Base-by-base conservation (phyloP, 352 stramenopile genomes). In the Globisporangium ultimum region DNA sequence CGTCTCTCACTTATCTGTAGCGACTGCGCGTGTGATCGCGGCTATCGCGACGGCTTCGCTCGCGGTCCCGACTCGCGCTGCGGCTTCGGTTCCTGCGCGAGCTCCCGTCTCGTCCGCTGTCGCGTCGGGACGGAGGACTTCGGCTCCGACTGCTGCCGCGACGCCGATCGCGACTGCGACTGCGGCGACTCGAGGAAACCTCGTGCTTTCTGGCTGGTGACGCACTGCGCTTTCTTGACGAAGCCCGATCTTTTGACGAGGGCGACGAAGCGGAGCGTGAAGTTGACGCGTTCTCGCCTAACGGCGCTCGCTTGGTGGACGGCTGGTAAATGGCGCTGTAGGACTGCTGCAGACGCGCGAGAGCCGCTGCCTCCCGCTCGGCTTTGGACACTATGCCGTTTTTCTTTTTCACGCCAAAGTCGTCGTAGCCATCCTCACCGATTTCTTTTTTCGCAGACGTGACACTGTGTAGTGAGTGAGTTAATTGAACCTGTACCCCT, bases 321-420 rank as follows among this genome's bases (percentile, higher is more conserved):
- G 71, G 58, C 51, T 84, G 78, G 55, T 78, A 79, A 28, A 88
- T 82, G 17, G 76, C 78, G 15, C 78, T 87, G 73, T 95, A 95
- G 12, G 80, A 89, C 40, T 92, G 80, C 58, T 91, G 80, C 45
- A 95, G 53, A 28, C 85, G 78, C 56, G 83, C 83, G 12, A 95
- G 74, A 32, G 85, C 85, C n/a, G 85, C 85, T 15, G 83, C 85
- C 60, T 95, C 85, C 8, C 83, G 78, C 55, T 95, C 83, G 10
- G 83, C 75, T 56, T 91, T 88, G 3, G 79, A 85, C 2, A 76
- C 78, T 64, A 84, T 91, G 15, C 76, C 75, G 63, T 72, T 86
- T 72, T 90, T 91, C 60, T 91, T 93, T 70, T 76, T 91, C 61
- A 90, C 63, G 34, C 84, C 86, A 66, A 95, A 95, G 61, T 95